Evolutionary conservation across 805 yeast species (phyloP).

Genomic region (Ogataea henricii): DNA sequence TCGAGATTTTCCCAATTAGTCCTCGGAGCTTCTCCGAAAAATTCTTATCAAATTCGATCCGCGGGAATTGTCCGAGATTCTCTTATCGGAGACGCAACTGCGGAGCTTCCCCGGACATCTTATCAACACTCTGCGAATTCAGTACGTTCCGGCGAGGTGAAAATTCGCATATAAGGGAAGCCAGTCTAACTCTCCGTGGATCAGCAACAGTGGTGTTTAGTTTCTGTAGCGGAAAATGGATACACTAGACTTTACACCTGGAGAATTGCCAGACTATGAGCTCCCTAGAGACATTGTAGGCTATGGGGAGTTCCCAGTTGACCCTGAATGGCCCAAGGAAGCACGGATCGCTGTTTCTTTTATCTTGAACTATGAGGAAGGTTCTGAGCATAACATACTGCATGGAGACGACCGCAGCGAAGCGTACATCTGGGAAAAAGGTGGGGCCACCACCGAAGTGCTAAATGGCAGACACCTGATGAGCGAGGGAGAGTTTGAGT

Average conservation of each 20-base stretch:
- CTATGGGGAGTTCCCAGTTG: slow-evolving; percentile 29
- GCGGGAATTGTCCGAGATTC: slow-evolving; percentile 11
- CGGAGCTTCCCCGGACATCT: background rate
- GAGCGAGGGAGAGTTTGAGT: slow-evolving; percentile 21
- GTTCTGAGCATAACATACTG: slow-evolving; percentile 24
- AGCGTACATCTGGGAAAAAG: slow-evolving; percentile 21
- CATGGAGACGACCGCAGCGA: slow-evolving; percentile 22
- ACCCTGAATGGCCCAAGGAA: slow-evolving; percentile 30
- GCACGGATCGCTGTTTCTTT: slow-evolving; percentile 29
- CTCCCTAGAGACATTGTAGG: slow-evolving; percentile 21
- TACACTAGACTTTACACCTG: slow-evolving; percentile 14
- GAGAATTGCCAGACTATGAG: slow-evolving; percentile 16
- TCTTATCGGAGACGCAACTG: background rate
- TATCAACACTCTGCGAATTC: background rate
- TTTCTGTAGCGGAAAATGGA: slow-evolving; percentile 15
- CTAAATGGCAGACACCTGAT: slow-evolving; percentile 17
- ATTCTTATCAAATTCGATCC: background rate
- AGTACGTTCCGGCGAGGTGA: too few relatives aligned
- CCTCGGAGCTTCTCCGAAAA: background rate
- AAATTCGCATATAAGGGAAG: too few relatives aligned
- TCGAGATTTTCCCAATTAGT: slow-evolving; percentile 4
- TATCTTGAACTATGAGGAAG: slow-evolving; percentile 33
- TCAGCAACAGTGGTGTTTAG: too few relatives aligned
- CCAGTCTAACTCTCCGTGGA: too few relatives aligned
- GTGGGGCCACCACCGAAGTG: slow-evolving; percentile 17